Evolutionary conservation across 768 basidiomycete genomes (phyloP).

Genomic region (Boletus reticuloceps): DNA sequence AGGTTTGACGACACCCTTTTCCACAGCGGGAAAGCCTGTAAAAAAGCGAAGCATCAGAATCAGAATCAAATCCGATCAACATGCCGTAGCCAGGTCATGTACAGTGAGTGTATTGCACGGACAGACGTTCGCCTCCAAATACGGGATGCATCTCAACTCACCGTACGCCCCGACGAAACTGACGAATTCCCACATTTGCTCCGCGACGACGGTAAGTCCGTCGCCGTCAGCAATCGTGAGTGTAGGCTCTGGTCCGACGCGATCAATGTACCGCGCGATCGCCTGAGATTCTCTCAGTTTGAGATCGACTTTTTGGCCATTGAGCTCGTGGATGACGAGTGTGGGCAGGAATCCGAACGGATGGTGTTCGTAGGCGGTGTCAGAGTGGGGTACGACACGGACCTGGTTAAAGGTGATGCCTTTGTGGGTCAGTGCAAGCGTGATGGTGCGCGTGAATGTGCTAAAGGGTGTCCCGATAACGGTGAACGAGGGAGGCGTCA

Average conservation of each 20-base stretch:
- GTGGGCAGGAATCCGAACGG: constrained; percentile 33
- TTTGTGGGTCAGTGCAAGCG: constrained; percentile 29
- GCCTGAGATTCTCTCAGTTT: constrained; percentile 29
- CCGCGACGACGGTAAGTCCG: constrained; percentile 18
- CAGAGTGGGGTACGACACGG: constrained; percentile 26
- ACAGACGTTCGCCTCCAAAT: too few species aligned
- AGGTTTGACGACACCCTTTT: constrained; percentile 32
- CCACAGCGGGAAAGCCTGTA: constrained; percentile 29
- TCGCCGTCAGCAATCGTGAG: constrained; percentile 22
- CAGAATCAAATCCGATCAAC: background rate
- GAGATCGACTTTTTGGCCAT: constrained; percentile 20
- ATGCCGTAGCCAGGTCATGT: too few species aligned
- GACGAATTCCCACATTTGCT: constrained; percentile 36
- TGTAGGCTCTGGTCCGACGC: constrained; percentile 26
- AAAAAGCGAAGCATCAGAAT: background rate
- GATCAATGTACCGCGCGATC: constrained; percentile 31
- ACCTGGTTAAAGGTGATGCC: constrained; percentile 26
- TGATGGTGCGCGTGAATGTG: constrained; percentile 33
- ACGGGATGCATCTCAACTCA: background rate
- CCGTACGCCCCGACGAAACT: constrained; percentile 24
- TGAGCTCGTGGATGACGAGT: constrained; percentile 28
- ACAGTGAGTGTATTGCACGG: too few species aligned
- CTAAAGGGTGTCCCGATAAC: constrained; percentile 33
- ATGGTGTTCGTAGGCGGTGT: constrained; percentile 26
- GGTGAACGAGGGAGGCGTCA: constrained; percentile 23